Base-by-base conservation (phyloP, 2,329 filamentous ascomycete species). In the Lomentospora prolificans region DNA sequence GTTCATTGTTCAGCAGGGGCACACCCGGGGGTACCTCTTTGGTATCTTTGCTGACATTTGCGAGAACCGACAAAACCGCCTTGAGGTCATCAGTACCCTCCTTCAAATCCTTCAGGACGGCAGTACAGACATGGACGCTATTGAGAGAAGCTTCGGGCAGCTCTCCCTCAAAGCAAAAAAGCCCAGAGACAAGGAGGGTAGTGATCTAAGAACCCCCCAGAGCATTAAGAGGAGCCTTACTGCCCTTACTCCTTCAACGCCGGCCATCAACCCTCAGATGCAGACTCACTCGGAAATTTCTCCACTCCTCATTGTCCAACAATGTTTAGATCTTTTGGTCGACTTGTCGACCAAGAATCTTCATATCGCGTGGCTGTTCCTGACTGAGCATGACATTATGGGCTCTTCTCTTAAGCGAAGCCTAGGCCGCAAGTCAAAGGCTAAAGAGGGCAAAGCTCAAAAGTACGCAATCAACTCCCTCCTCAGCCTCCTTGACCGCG, bases 51-150 rank as follows among this genome's bases (percentile, higher is more conserved):
- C 89, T 59, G 90, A 96, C 61, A 86, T 97, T 25, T 97, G 90
- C 66, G 88, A 96, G 70, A 99, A 99, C 67, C 86, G 90, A n/a
- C 90, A 96, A 66, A 99, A 94, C 65, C 84, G 94, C 33, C 84
- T 91, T 3, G 94, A 99, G 69, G 90, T 99, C 31, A 85, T 99
- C 64, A 95, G 89, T 69, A 89, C 94, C 24, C 76, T 99, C 31
- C 80, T 99, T 8, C 89, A 94, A 60, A 95, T 99, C 60, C 78
- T 99, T 8, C 94, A 97, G 66, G 95, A 99, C 67, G 94, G 94
- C 48, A 97, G 90, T 65, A 85, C 87, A 5, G 94, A 99, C 70
- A 86, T 95, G 72, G 86, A 86, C 62, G 92, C 95, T 4, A 89
- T 99, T 25, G 94, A 99, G 70, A 85, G 91, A 62, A 97, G 91